A percentile compares a stretch with the other conserved stretches of the same genome.
Conservation (phyloP, 768 basidiomycete genomes). For the Hericium erinaceus region DNA sequence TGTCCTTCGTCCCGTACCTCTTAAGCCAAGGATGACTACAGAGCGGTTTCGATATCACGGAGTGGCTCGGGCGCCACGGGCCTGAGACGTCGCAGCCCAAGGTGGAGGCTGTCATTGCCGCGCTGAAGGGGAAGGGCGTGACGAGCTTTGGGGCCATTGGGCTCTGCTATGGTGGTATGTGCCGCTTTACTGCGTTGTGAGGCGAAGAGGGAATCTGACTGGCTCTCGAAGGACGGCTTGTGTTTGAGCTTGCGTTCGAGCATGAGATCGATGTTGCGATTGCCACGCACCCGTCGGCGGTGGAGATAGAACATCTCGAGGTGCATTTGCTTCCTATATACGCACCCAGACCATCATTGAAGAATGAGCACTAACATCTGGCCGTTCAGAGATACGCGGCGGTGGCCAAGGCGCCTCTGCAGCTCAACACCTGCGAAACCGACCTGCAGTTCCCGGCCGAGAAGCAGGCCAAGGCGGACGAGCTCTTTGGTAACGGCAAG, state of each 20-base stretch:
- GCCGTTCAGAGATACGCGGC: conserved; percentile 22
- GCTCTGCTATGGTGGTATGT: conserved; percentile 19
- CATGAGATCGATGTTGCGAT: conserved; percentile 28
- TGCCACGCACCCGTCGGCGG: conserved; percentile 38
- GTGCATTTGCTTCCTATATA: conserved; percentile 5
- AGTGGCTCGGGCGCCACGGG: conserved; percentile 12
- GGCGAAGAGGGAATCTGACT: not conserved
- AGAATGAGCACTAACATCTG: not conserved
- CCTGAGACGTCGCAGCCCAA: conserved; percentile 9
- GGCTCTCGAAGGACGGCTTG: conserved; percentile 1
- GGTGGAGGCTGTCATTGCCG: conserved; percentile 18
- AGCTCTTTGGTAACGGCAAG: conserved; percentile 27
- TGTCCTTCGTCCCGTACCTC: not conserved
- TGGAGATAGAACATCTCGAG: conserved; percentile 31
- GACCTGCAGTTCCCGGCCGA: conserved; percentile 26
- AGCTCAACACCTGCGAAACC: conserved; percentile 32
- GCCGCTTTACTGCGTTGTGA: not conserved
- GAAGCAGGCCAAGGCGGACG: conserved; percentile 24
- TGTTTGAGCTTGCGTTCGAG: conserved; percentile 32
- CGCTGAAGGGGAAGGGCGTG: conserved; percentile 24
- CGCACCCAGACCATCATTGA: not conserved
- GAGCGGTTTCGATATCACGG: not conserved
- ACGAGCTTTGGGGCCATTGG: conserved; percentile 21
- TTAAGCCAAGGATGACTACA: not conserved
- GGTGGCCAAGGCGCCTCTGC: conserved; percentile 28